Conservation (phyloP, 139 green algal genomes). For the Microglena sp. region DNA sequence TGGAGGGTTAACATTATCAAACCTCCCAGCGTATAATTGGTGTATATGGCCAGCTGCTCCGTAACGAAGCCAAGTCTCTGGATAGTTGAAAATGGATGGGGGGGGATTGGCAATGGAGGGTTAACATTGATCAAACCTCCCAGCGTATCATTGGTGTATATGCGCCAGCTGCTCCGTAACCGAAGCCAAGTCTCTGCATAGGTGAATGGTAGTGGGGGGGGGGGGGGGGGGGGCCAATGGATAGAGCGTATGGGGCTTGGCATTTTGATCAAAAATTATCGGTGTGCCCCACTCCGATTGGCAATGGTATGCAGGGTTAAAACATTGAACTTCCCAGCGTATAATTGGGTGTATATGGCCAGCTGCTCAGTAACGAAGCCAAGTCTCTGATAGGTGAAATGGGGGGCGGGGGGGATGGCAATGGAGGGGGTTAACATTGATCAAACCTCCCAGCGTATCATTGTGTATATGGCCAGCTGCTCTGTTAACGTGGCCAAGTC, state of each 20-base stretch:
- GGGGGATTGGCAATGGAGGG: conserved; percentile 53
- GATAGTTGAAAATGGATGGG: too few relatives aligned
- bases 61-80: conserved; percentile 58
- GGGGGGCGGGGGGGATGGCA: too few relatives aligned
- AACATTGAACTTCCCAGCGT: too few relatives aligned
- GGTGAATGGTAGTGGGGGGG: too few relatives aligned
- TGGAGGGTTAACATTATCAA: conserved; percentile 58
- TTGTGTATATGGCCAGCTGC: conserved; percentile 59
- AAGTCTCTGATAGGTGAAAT: too few relatives aligned
- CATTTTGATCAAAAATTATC: too few relatives aligned
- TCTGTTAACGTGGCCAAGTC: conserved; percentile 58
- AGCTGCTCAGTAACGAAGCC: conserved; percentile 61
- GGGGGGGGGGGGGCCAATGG: too few relatives aligned
- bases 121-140: conserved; percentile 48
- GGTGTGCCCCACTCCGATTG: too few relatives aligned
- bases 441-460: conserved; percentile 41
- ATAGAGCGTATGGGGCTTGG: too few relatives aligned
- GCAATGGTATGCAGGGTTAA: too few relatives aligned
- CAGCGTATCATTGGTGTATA: conserved; percentile 53
- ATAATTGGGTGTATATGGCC: conserved; percentile 52
- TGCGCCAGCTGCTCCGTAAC: conserved; percentile 56
- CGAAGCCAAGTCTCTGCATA: too few relatives aligned
- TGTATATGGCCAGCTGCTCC: conserved; percentile 57
- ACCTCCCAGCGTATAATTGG: conserved; percentile 44
- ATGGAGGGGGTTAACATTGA: too few relatives aligned